Base-by-base conservation (phyloP, 192 early-diverging fungal species). In the Umbelopsis vinacea region DNA sequence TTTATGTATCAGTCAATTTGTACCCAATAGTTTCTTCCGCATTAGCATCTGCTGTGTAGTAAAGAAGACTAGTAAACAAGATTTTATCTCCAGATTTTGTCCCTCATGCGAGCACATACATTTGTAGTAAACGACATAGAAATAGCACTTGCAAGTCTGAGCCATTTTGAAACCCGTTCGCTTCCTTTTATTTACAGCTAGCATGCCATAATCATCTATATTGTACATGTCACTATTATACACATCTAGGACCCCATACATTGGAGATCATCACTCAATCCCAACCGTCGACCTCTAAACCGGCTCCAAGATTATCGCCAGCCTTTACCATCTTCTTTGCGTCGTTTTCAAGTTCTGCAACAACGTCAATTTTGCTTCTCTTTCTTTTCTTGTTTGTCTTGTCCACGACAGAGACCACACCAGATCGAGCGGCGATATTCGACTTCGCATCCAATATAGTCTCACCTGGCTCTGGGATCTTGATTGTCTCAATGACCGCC, bases 221-320 rank as follows among this genome's bases (percentile, higher is more conserved):
- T 50, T n/a, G 9, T 50, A 50, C 48, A 50, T 17, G 48, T 50
- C 14, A n/a, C 48, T 50, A 50, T 21, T 17, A 15, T 50, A 50
- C 15, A 50, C 48, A 50, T 15, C n/a, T 17, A n/a, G 15, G 17
- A 17, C 4, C 15, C 15, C 9, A 63, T 14, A 29, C 12, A 6
- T 26, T n/a, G 3, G 19, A 10, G 11, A 7, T 63, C 5, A 1
- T 63, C 57, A 6, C 3, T 63, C n/a, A 63, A 17, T 63, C 57
- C 57, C 57, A 63, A 29, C 57, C 57, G 33, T 63, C 57, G 26
- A 63, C 57, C 33, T 63, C 57, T 12, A 63, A 35, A 14, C 57
- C 57, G 19, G 57, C 19, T 37, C 57, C 57, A 63, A 63, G 57
- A n/a, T 33, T 37, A 19, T 29, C 35, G 14, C 26, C 57, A 37